Base-by-base conservation (phyloP, 75 land plant species). In the Sequoia sempervirens region DNA sequence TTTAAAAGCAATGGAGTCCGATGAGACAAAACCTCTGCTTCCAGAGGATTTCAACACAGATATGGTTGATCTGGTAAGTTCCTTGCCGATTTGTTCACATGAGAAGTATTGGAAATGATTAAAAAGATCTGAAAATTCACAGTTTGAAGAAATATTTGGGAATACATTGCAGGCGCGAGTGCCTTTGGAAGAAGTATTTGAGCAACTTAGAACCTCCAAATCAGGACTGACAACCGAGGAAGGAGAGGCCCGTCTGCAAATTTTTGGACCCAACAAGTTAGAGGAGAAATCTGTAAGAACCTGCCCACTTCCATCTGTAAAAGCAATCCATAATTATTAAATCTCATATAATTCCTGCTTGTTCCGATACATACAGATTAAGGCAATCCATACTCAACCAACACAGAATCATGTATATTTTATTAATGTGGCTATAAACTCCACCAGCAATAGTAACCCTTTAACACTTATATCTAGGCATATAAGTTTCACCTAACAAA, bases 191-290 rank as follows among this genome's bases (percentile, higher is more conserved):
- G 93, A 93, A 84, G 95, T 91, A 7, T 93, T 94, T 83, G 90
- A 91, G 61, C 93, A 93, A 76, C 84, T 94, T 37, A 85, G 87
- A 81, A 91, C 92, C 26, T 86, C 91, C 26, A 80, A 75, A 68
- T 80, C 54, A 30, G 96, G 96, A 34, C 90, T 94, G 52, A 83
- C 93, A n/a, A 72, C 87, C 2, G 88, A 83, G 69, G 96, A 94
- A 84, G 95, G 90, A 53, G 88, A 88, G 81, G 87, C 53, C 4
- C 88, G 96, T 18, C 81, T 93, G 74, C 26, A 84, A 23, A 93
- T 94, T 84, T 94, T 94, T 87, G 96, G 96, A 50, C 87, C 82
- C 40, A 94, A 94, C 88, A 94, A 86, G 81, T 87, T 94, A 64
- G 96, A 94, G 82, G 96, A 94, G 86, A 94, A 92, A 78, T 68